A percentile compares a stretch with the other conserved stretches of the same genome.
Conservation (phyloP, 176 grass and related monocot species). For the Dendrocalamus sinicus region DNA sequence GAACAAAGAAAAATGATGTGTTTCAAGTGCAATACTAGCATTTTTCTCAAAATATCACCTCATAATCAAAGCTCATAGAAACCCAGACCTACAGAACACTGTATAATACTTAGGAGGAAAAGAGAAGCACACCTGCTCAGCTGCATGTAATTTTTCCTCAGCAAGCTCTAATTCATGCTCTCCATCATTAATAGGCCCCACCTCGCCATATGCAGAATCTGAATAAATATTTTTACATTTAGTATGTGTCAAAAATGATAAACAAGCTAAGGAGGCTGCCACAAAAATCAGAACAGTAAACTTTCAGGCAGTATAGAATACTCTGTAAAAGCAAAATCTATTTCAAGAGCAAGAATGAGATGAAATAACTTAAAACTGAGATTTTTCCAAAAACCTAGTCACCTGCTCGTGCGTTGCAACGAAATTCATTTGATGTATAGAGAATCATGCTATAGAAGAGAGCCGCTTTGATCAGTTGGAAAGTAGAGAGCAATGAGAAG, state of each 20-base stretch:
- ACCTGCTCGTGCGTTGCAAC: too few relatives aligned
- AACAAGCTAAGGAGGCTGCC: neutral
- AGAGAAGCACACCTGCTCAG: conserved; percentile 63
- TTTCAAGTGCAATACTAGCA: neutral
- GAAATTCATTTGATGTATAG: too few relatives aligned
- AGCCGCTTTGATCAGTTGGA: too few relatives aligned
- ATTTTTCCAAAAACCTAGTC: too few relatives aligned
- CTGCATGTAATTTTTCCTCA: conserved; percentile 60
- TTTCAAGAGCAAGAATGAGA: neutral
- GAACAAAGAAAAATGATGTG: too few relatives aligned
- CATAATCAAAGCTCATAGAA: conserved; percentile 1
- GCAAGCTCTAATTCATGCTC: conserved; percentile 61
- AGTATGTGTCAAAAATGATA: conserved; percentile 1
- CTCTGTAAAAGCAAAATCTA: neutral
- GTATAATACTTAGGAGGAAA: conserved; percentile 13
- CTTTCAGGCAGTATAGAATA: conserved; percentile 4
- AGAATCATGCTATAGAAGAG: too few relatives aligned
- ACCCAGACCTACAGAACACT: neutral
- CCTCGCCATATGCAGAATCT: conserved; percentile 62
- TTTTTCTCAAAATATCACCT: neutral
- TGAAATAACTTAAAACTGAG: neutral
- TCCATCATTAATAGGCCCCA: conserved; percentile 48
- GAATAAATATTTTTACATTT: conserved; percentile 34
- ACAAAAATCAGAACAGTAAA: conserved; percentile 12
- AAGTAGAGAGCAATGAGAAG: too few relatives aligned